Evolutionary conservation across 345 rosid genomes (phyloP).

Genomic region (Abelmoschus esculentus): DNA sequence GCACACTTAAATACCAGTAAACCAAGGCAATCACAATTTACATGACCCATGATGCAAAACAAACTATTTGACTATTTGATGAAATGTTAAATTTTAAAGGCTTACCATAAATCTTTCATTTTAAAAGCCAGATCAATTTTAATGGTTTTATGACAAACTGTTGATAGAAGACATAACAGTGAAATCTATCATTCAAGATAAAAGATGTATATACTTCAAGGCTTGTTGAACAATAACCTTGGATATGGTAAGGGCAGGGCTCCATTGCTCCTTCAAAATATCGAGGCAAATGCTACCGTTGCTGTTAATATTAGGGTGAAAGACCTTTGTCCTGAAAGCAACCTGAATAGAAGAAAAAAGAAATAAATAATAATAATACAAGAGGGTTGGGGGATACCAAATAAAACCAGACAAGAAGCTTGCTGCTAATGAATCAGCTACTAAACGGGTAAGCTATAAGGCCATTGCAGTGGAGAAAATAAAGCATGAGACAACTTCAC

Average conservation of each 20-base stretch:
- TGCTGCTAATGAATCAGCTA: neutral
- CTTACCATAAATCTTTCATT: too few relatives aligned
- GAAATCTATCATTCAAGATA: too few relatives aligned
- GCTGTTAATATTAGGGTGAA: conserved; percentile 92
- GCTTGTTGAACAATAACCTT: conserved; percentile 41
- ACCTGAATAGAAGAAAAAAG: conserved; percentile 32
- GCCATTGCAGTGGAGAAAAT: neutral
- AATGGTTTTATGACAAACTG: neutral
- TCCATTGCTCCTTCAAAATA: conserved; percentile 98
- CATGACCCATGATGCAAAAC: too few relatives aligned
- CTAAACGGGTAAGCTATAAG: neutral
- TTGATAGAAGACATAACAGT: neutral
- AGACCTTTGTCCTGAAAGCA: conserved; percentile 93
- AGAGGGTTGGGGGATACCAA: neutral
- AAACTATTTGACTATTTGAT: too few relatives aligned
- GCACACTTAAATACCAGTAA: too few relatives aligned
- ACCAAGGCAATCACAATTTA: too few relatives aligned
- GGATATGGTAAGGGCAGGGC: conserved; percentile 92
- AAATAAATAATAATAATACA: neutral
- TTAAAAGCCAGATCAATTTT: neutral
- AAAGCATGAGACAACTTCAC: neutral
- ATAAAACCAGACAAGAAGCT: neutral
- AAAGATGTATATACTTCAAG: too few relatives aligned
- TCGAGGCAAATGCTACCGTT: conserved; percentile 95
- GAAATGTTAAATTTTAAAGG: too few relatives aligned